A percentile compares a stretch with the other conserved stretches of the same genome.
Conservation (phyloP, 371 early-diverging fungal species). For the Mycotypha africana region DNA sequence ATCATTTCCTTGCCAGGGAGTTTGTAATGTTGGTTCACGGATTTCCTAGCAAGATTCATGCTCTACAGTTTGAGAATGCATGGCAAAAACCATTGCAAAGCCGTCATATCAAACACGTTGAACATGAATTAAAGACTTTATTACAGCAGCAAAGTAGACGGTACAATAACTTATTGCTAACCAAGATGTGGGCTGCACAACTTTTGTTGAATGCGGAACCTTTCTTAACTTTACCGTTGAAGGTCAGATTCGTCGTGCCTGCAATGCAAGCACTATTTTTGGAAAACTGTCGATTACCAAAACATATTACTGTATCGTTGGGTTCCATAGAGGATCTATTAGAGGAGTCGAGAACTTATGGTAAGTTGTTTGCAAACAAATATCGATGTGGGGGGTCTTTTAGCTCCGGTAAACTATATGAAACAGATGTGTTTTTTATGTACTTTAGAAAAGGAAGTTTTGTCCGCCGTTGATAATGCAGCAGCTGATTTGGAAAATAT, state of each 20-base stretch:
- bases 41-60: slow-evolving; percentile 13
- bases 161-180: slow-evolving; percentile 6
- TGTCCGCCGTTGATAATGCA: background rate
- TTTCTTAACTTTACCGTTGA: slow-evolving; percentile 12
- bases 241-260: slow-evolving; percentile 12
- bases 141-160: background rate
- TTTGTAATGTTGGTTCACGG: slow-evolving; percentile 21
- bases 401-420: no score
- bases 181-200: slow-evolving; percentile 19
- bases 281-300: slow-evolving; percentile 4
- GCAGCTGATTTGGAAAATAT: background rate
- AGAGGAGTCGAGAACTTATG: background rate
- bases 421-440: no score
- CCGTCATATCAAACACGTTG: slow-evolving; percentile 5
- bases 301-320: slow-evolving; percentile 9
- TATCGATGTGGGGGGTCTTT: no score
- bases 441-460: background rate
- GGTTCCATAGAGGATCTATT: slow-evolving; percentile 9
- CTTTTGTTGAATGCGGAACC: slow-evolving; percentile 13
- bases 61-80: slow-evolving; percentile 20
- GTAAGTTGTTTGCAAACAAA: background rate
- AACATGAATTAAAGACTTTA: background rate
- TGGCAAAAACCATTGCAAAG: slow-evolving; percentile 22
- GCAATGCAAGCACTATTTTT: slow-evolving; percentile 8
- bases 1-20: slow-evolving; percentile 3